Evolutionary conservation across 371 early-diverging fungal genomes (phyloP), one percentile per base, ranked within the genome.

Genomic region (Circinella umbellata): DNA sequence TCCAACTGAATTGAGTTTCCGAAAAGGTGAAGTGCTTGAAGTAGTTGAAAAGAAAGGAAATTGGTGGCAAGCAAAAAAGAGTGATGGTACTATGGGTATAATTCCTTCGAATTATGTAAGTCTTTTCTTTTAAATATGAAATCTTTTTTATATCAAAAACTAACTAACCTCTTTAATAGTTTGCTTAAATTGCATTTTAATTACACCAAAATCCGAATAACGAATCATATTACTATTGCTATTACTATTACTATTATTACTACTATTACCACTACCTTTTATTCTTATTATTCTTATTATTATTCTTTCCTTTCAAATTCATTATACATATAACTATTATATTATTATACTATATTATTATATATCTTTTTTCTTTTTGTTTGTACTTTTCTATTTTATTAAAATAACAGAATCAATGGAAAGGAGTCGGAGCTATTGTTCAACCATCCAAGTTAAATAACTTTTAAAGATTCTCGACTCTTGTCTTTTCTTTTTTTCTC

Each of bases 41-140:
- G 87, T 96, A 53, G 80, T 93, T 15, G 94, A 95, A 73, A 90
- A 86, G 73, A 89, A 91, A 79, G 95, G 95, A 73, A 94, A 94
- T 69, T 95, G 95, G 95, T 95, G 96, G 95, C 92, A 94, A 76
- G 96, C 92, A 51, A 88, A 89, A 63, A 90, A 90, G 72, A 77
- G 82, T 54, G 90, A 94, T 72, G 95, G 95, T 18, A 73, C 83
- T 7, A 73, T 89, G 13, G 96, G 96, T 62, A 95, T 96, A 76
- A 94, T 90, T 11, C 96, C 96, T 17, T 88, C 89, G 81, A 95
- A 95, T 82, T 95, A 94, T 64, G 61, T 86, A 69, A 64, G 64
- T 69, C 39, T 51, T 48, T 1, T 65, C 1, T 38, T 38, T 20
- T 37, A 37, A n/a, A 35, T 68, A 17, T 61, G 14, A 42, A 11